phyloP scores from a whole-genome alignment of 805 yeast genomes.

The Lipomyces starkeyi region DNA sequence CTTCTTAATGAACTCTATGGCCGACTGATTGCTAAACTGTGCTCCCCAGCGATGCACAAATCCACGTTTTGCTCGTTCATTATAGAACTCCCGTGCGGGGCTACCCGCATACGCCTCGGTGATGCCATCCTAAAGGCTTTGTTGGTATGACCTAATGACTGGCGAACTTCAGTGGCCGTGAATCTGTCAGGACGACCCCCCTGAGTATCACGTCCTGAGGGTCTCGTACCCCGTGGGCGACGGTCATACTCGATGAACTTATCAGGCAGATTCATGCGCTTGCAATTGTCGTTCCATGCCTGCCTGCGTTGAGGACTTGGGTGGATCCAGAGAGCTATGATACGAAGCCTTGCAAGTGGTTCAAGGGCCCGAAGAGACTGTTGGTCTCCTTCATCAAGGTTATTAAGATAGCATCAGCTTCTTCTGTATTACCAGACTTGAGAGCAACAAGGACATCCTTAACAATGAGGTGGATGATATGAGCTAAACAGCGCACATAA shows the following conservation, averaged over 20 bases:
- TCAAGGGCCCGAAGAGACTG: neutral
- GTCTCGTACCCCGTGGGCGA: too few species aligned
- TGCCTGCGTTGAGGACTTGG: slow-evolving; percentile 3
- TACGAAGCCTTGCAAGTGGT: slow-evolving; percentile 4
- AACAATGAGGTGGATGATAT: too few species aligned
- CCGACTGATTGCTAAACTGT: neutral
- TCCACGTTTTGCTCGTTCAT: neutral
- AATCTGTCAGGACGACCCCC: too few species aligned
- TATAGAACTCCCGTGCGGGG: neutral
- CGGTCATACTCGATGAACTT: slow-evolving; percentile 2
- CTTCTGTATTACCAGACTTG: too few species aligned
- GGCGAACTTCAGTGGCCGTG: neutral
- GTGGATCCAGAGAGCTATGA: slow-evolving; percentile 7
- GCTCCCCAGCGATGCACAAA: slow-evolving; percentile 1
- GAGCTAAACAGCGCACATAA: too few species aligned
- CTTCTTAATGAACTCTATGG: neutral
- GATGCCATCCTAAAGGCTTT: neutral
- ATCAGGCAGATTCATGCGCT: neutral
- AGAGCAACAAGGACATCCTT: too few species aligned
- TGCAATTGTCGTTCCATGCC: neutral
- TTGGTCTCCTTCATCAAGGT: too few species aligned
- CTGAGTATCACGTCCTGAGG: too few species aligned
- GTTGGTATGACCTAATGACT: neutral
- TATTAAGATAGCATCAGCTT: too few species aligned
- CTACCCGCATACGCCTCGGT: neutral